Evolutionary conservation across 495 filamentous ascomycete species (phyloP).

Genomic region (Penicillium mononematosum): DNA sequence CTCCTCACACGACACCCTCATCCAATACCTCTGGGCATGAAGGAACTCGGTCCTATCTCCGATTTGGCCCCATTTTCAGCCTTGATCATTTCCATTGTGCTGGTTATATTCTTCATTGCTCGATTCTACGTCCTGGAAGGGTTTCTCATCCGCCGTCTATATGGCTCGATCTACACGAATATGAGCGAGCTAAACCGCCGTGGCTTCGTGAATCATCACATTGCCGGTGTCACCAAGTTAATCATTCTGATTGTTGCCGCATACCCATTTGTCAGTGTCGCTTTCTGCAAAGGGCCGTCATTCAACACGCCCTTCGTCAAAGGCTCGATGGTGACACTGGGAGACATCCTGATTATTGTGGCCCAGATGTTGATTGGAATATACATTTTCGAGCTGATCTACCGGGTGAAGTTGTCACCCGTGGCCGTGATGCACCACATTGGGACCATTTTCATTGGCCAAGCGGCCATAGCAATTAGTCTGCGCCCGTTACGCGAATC

Average conservation of each 20-base stretch:
- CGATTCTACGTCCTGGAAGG: conserved; percentile 46
- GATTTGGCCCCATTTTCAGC: conserved; percentile 43
- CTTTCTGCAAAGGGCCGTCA: conserved; percentile 29
- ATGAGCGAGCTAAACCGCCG: conserved; percentile 40
- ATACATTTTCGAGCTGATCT: conserved; percentile 51
- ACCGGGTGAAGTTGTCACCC: conserved; percentile 41
- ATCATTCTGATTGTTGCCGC: conserved; percentile 41
- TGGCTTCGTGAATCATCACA: conserved; percentile 52
- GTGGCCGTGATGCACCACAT: conserved; percentile 47
- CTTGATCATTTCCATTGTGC: conserved; percentile 43
- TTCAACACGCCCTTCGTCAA: conserved; percentile 35
- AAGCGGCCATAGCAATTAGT: conserved; percentile 47
- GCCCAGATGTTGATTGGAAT: conserved; percentile 49
- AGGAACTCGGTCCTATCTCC: conserved; percentile 33
- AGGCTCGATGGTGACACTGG: conserved; percentile 36
- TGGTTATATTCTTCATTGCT: conserved; percentile 43
- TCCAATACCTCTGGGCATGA: not conserved
- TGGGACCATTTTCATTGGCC: conserved; percentile 48
- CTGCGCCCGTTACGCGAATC: conserved; percentile 36
- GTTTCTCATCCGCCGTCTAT: conserved; percentile 38
- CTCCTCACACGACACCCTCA: not conserved
- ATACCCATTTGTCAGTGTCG: conserved; percentile 46
- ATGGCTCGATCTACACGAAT: conserved; percentile 36
- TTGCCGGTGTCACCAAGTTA: conserved; percentile 47
- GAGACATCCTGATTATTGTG: conserved; percentile 43